Evolutionary conservation across 768 basidiomycete genomes (phyloP).

Genomic region (Termitomyces sp.): DNA sequence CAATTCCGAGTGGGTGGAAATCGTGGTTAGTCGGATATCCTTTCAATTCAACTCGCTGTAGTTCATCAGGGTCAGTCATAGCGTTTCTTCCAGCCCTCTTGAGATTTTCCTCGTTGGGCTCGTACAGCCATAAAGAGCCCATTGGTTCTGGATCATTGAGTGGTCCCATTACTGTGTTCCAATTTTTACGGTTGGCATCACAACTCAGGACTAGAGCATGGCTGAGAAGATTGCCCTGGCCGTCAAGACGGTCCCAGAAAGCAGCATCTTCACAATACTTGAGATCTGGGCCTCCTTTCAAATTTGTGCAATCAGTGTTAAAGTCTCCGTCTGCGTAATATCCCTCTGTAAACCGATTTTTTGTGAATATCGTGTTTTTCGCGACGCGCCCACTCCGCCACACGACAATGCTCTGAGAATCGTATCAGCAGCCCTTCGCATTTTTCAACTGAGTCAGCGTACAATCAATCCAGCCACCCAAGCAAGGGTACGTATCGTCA

Average conservation of each 20-base stretch:
- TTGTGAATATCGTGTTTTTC: slow-evolving; percentile 35
- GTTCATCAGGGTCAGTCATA: slow-evolving; percentile 13
- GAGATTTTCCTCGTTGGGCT: slow-evolving; percentile 12
- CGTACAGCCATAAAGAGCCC: slow-evolving; percentile 61
- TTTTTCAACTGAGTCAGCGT: not conserved
- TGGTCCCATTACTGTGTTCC: slow-evolving; percentile 81
- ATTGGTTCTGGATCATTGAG: slow-evolving; percentile 48
- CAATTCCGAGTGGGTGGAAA: slow-evolving; percentile 72
- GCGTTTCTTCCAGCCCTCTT: slow-evolving; percentile 5
- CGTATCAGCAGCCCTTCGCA: not conserved
- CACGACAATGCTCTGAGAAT: slow-evolving; percentile 33
- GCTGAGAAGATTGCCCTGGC: slow-evolving; percentile 28
- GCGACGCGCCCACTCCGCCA: slow-evolving; percentile 40
- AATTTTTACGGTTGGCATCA: slow-evolving; percentile 49
- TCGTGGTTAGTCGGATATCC: slow-evolving; percentile 53
- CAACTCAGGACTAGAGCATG: slow-evolving; percentile 46
- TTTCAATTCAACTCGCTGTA: slow-evolving; percentile 37
- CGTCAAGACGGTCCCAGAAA: slow-evolving; percentile 57
- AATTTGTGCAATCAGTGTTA: slow-evolving; percentile 35
- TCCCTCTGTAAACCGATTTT: slow-evolving; percentile 39
- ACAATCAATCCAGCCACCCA: slow-evolving; percentile 12
- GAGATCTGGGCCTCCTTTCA: slow-evolving; percentile 30
- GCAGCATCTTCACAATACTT: slow-evolving; percentile 60
- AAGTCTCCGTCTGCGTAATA: slow-evolving; percentile 50
- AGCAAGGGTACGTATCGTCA: slow-evolving; percentile 14